phyloP scores from a whole-genome alignment of 805 yeast species.

The Zygosaccharomyces bisporus region DNA sequence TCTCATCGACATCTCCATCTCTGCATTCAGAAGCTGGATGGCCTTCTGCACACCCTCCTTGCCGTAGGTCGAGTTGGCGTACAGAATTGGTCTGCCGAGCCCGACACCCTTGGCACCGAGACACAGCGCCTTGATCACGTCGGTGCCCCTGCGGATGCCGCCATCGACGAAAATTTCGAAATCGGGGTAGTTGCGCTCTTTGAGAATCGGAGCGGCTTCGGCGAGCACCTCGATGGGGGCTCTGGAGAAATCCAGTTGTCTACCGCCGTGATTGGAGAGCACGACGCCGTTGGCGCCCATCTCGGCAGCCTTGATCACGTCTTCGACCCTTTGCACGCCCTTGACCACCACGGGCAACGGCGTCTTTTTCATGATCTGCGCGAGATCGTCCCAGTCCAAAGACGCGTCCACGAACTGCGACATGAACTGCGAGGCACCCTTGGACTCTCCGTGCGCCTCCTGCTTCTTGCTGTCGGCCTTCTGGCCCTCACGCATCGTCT shows the following conservation, averaged over 20 bases:
- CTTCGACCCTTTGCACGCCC: constrained; percentile 83
- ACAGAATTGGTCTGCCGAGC: constrained; percentile 61
- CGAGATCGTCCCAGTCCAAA: constrained; percentile 61
- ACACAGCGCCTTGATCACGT: constrained; percentile 60
- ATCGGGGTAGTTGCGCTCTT: constrained; percentile 43
- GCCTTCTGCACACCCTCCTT: constrained; percentile 60
- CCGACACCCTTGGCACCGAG: constrained; percentile 72
- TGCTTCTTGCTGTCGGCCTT: constrained; percentile 48
- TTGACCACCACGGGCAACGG: constrained; percentile 67
- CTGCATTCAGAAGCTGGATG: constrained; percentile 61
- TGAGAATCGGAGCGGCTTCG: constrained; percentile 57
- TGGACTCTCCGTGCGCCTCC: constrained; percentile 53
- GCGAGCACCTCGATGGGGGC: constrained; percentile 73
- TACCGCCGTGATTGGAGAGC: constrained; percentile 84
- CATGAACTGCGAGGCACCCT: constrained; percentile 85
- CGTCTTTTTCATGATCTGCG: constrained; percentile 52
- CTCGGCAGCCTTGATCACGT: constrained; percentile 68
- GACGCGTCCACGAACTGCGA: constrained; percentile 78
- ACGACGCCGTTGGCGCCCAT: constrained; percentile 76
- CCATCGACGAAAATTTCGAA: constrained; percentile 64
- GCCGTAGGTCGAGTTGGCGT: constrained; percentile 61
- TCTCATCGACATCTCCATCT: constrained; percentile 73
- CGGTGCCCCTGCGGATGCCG: constrained; percentile 67
- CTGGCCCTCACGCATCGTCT: constrained; percentile 46
- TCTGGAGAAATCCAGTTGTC: constrained; percentile 80